Percentiles rank a stretch among this genome's conserved stretches.
These are phyloP conservation scores for Hypoxylon fragiforme DNA, from an alignment of 495 filamentous ascomycete species.

Conservation along the genomic window DNA sequence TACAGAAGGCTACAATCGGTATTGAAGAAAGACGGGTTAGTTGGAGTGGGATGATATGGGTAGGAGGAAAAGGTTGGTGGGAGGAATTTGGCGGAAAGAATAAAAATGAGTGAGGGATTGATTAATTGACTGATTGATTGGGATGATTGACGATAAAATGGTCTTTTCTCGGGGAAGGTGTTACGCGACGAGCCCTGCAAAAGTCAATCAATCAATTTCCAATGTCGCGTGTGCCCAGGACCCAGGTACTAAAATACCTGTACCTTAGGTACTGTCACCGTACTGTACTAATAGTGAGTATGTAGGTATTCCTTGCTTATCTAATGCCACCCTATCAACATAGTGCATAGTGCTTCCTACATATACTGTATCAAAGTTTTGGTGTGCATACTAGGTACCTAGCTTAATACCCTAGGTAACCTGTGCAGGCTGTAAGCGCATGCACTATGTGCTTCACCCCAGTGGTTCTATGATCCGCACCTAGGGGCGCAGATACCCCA, in stretches of 20 bases:
- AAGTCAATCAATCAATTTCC: slow-evolving; percentile 31
- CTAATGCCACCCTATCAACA: too few species aligned
- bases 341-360: too few species aligned
- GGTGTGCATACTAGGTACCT: too few species aligned
- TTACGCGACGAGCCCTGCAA: slow-evolving; percentile 29
- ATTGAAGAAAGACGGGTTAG: background rate
- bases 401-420: too few species aligned
- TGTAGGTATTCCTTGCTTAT: too few species aligned
- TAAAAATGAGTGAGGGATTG: background rate
- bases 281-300: too few species aligned
- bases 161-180: slow-evolving; percentile 28
- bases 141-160: slow-evolving; percentile 25
- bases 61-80: slow-evolving; percentile 19
- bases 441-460: too few species aligned
- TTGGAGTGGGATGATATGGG: background rate
- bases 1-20: background rate
- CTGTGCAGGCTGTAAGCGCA: too few species aligned
- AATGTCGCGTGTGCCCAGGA: slow-evolving; percentile 28
- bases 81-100: slow-evolving; percentile 19
- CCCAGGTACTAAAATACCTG: slow-evolving; percentile 1
- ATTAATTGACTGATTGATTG: background rate
- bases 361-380: too few species aligned
- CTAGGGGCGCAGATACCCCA: too few species aligned
- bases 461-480: too few species aligned
- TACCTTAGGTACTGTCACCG: background rate